Base-by-base conservation (phyloP, 2,329 filamentous ascomycete species). In the Ceratocystis eucalypticola region DNA sequence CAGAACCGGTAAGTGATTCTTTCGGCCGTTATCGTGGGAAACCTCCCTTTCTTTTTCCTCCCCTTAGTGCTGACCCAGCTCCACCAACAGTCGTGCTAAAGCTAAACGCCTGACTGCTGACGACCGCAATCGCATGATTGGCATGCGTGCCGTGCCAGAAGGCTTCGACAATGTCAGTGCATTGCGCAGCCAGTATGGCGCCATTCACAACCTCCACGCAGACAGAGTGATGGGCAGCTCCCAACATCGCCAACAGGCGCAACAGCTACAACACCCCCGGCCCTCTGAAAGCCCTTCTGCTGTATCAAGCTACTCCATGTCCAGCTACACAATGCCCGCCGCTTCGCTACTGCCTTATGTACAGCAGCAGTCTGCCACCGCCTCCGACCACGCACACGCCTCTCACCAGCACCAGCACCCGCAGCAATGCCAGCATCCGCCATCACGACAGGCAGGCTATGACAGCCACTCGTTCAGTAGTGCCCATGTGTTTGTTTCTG, bases 1-100 rank as follows among this genome's bases (percentile, higher is more conserved):
- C 92, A 97, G 76, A 97, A 97, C 76, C 85, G 92, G 92, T 96
- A 82, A 71, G 81, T 73, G 50, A 8, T 53, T 67, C 59, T 45
- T 46, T 57, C 45, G 3, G 6, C 8, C 2, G 7, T 15, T 15
- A 12, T 55, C 8, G 12, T 55, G 15, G 53, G 53, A 28, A 37
- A 61, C 22, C 46, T n/a, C n/a, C 59, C 28, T 15, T 59, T 6
- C 3, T 28, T 17, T 50, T 28, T 33, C 6, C 53, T 46, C 41
- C 22, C 53, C 46, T 53, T 17, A 17, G 25, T 45, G 61, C 48
- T 41, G 45, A 37, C 59, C 66, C 33, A 10, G 17, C 41, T 20
- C 44, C 5, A 2, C 30, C 7, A 12, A 25, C 20, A 67, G 66
- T 17, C 82, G 86, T 70, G 86, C 86, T 57, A 88, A 88, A 74